Evolutionary conservation across 78 protist genomes (phyloP), one percentile per base, ranked within the genome.

Genomic region (Dictyostelium brefeldianum): DNA sequence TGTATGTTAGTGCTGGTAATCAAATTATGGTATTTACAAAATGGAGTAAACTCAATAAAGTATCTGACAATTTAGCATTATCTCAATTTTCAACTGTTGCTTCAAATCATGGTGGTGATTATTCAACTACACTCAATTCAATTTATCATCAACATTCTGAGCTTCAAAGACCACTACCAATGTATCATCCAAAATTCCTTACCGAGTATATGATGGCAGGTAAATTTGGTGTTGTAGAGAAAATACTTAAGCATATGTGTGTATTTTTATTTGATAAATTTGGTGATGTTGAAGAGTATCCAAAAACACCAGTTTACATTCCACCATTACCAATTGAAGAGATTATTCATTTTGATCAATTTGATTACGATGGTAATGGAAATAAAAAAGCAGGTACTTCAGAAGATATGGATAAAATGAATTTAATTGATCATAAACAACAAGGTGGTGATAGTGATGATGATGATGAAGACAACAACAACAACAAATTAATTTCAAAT

Each of bases 191-290:
- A 12, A 90, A 90, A 78, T 48, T 80, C 53, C 47, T 80, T 22
- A 74, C 78, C 4, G 83, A 82, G 53, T 90, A 67, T 43, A 82
- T 90, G 87, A 81, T 90, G 89, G 95, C 95, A 10, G 95, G 95
- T 51, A 74, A 90, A 54, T 82, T 74, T 51, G 89, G 83, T 17
- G 74, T 29, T 0, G 89, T 90, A 20, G 95, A 83, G n/a, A 81
- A 75, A 46, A 90, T 90, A 0, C 53, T 90, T 2, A 78, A 31
- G 11, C 78, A 77, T 59, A 54, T 90, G 22, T 67, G 62, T 15
- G 56, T 43, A 25, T 90, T 69, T 48, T 41, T 90, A 11, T 57
- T 57, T n/a, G 81, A 71, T 10, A 54, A 20, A 46, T 85, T 46
- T 54, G 50, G 47, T 46, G 89, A 78, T 48, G 9, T 59, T 0